These are phyloP conservation scores for Microdochium bolleyi DNA, from an alignment of 2,329 filamentous ascomycete genomes.

Conservation along the genomic window DNA sequence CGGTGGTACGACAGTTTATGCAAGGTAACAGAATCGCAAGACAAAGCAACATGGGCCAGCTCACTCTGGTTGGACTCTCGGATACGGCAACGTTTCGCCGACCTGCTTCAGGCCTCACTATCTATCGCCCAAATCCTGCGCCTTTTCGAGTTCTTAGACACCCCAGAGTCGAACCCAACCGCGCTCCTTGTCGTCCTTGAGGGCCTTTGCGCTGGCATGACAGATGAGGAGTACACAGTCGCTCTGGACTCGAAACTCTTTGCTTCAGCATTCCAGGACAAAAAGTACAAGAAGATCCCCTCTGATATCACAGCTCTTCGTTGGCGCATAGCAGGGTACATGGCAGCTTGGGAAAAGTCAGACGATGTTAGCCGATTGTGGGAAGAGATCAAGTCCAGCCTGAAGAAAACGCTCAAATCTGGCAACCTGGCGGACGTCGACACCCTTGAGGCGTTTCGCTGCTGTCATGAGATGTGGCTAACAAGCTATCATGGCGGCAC, in stretches of 20 bases:
- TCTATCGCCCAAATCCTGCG: constrained; percentile 25
- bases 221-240: constrained; percentile 21
- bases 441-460: constrained; percentile 20
- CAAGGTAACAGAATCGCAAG: constrained; percentile 4
- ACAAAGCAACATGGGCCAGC: constrained; percentile 7
- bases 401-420: constrained; percentile 16
- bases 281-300: constrained; percentile 9
- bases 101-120: constrained; percentile 25
- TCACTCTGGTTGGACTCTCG: constrained; percentile 16
- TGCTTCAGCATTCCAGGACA: constrained; percentile 19
- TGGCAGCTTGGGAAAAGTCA: constrained; percentile 17
- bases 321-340: constrained; percentile 17
- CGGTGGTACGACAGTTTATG: constrained; percentile 24
- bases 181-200: constrained; percentile 26
- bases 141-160: constrained; percentile 23
- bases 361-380: constrained; percentile 15
- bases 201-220: constrained; percentile 26
- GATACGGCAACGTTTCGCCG: constrained; percentile 15
- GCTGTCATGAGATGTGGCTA: constrained; percentile 16
- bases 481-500: constrained; percentile 16
- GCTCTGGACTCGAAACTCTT: constrained; percentile 21
- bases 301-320: constrained; percentile 14
- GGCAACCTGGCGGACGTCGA: constrained; percentile 9
- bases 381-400: constrained; percentile 11
- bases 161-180: constrained; percentile 12